Evolutionary conservation across 2,329 filamentous ascomycete genomes (phyloP).

Genomic region (Colletotrichum melonis): DNA sequence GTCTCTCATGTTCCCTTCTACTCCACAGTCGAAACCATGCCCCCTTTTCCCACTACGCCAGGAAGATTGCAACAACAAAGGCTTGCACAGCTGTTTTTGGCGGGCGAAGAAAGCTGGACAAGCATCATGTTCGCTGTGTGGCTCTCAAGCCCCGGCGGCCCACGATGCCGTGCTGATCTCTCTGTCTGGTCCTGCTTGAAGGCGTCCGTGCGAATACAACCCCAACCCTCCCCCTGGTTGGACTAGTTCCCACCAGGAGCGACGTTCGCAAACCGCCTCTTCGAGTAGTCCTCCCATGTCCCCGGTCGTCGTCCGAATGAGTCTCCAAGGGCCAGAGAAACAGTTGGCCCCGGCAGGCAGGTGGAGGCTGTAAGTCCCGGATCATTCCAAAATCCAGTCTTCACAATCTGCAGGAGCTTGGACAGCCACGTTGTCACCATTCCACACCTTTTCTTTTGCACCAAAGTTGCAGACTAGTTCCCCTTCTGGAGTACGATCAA

Average conservation of each 20-base stretch:
- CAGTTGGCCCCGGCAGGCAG: neutral
- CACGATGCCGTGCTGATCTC: slow-evolving; percentile 4
- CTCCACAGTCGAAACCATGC: slow-evolving; percentile 27
- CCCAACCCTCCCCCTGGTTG: neutral
- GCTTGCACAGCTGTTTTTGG: neutral
- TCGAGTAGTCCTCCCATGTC: neutral
- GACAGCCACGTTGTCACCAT: slow-evolving; percentile 12
- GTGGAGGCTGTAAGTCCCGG: neutral
- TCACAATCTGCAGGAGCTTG: neutral
- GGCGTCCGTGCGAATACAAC: slow-evolving; percentile 32
- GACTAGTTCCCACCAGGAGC: neutral
- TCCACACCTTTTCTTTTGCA: neutral
- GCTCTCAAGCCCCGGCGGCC: neutral
- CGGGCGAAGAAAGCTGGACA: neutral
- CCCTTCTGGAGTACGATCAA: neutral
- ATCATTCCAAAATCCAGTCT: neutral
- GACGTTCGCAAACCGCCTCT: neutral
- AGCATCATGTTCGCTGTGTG: neutral
- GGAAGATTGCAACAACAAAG: neutral
- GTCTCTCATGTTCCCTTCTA: neutral
- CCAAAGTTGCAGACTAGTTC: neutral
- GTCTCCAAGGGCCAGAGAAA: neutral
- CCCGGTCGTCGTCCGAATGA: neutral
- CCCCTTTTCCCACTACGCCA: slow-evolving; percentile 1
- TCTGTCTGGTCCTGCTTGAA: neutral